Conservation (phyloP, 1,284 basidiomycete species). For the Waitea zeae region DNA sequence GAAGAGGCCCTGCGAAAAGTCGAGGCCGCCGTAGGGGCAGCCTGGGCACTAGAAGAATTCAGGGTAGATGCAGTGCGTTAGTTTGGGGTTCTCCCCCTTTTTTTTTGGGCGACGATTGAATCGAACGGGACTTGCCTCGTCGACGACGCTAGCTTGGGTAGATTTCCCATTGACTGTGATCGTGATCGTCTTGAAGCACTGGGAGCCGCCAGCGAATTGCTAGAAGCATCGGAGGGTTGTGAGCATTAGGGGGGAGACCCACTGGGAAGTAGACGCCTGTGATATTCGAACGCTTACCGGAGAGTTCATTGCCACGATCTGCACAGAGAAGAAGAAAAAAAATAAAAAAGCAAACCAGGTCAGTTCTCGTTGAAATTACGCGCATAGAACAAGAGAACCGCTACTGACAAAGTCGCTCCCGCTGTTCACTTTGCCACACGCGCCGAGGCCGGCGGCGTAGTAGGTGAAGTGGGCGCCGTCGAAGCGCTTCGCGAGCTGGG, state of each 20-base stretch:
- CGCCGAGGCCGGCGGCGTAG: slow-evolving; percentile 18
- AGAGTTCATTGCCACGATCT: slow-evolving; percentile 22
- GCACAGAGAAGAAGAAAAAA: background rate
- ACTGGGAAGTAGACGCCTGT: too few species aligned
- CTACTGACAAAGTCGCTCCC: slow-evolving; percentile 18
- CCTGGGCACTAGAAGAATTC: slow-evolving; percentile 35
- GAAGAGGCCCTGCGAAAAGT: slow-evolving; percentile 68
- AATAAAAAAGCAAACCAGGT: too few species aligned
- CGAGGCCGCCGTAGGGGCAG: slow-evolving; percentile 59
- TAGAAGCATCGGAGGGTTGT: too few species aligned
- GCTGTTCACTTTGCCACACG: slow-evolving; percentile 17
- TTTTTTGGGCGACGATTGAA: background rate
- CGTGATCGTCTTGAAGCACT: slow-evolving; percentile 30
- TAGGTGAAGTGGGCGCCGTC: slow-evolving; percentile 16
- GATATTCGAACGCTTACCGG: too few species aligned
- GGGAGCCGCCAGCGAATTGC: slow-evolving; percentile 14
- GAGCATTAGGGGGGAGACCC: too few species aligned
- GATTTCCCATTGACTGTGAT: slow-evolving; percentile 28
- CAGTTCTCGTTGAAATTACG: too few species aligned
- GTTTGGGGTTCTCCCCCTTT: background rate
- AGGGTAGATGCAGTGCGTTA: slow-evolving; percentile 2
- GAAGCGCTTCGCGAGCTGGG: slow-evolving; percentile 10
- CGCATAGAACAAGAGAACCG: slow-evolving; percentile 1
- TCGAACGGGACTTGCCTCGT: slow-evolving; percentile 15
- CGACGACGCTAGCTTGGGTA: slow-evolving; percentile 22